phyloP scores from a whole-genome alignment of 768 basidiomycete genomes.

The Pisolithus microcarpus region DNA sequence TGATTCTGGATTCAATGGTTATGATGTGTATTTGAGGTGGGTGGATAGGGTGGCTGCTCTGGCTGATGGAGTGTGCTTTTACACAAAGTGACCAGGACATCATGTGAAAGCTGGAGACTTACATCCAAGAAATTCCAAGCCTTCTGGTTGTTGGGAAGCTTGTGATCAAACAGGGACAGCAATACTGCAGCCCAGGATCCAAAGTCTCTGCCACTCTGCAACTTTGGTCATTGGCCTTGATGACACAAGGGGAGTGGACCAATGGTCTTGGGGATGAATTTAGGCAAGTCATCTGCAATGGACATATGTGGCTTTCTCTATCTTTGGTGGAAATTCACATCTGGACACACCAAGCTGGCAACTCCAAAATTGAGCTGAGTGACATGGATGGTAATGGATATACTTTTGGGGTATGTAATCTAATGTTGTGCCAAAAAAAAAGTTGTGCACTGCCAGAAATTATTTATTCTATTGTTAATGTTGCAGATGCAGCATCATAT shows the following conservation, averaged over 20 bases:
- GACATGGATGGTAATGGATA: not conserved
- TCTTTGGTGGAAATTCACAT: not conserved
- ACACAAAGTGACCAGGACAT: not conserved
- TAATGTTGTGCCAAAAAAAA: no score
- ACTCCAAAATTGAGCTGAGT: not conserved
- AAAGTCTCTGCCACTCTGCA: not conserved
- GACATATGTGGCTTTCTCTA: not conserved
- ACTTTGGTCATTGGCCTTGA: not conserved
- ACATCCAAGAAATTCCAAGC: not conserved
- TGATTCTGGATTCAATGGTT: no score
- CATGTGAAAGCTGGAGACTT: not conserved
- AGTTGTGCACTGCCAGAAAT: no score
- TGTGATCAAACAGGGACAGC: not conserved
- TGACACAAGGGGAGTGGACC: not conserved
- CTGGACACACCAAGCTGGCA: not conserved
- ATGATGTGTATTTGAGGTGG: no score
- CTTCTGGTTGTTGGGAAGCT: not conserved
- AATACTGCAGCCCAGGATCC: not conserved
- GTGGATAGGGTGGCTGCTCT: not conserved
- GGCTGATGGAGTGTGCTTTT: not conserved
- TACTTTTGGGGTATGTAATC: not conserved
- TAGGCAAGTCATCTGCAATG: not conserved
- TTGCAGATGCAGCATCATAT: no score
- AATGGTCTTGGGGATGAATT: conserved; percentile 24
- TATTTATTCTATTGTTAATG: no score